phyloP scores from a whole-genome alignment of 768 basidiomycete species.

The Auriscalpium orientale region DNA sequence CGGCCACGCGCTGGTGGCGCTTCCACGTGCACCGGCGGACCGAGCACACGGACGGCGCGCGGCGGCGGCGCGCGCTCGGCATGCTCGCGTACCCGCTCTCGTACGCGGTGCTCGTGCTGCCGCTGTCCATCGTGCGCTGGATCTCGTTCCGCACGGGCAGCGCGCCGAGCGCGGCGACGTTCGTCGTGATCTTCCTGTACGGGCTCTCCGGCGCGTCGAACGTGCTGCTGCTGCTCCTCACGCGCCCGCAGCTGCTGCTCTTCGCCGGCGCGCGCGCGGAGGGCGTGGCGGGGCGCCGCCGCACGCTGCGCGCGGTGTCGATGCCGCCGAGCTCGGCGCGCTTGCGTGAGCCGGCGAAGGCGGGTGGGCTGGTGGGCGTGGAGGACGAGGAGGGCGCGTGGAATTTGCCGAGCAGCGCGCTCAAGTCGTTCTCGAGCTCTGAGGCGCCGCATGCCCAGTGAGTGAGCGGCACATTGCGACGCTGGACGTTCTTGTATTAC shows the following conservation, averaged over 20 bases:
- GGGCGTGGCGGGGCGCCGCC: no score
- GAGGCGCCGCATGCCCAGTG: not conserved
- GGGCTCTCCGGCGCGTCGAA: slow-evolving; percentile 34
- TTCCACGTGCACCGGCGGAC: slow-evolving; percentile 15
- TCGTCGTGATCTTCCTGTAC: slow-evolving; percentile 27
- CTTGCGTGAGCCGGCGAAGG: not conserved
- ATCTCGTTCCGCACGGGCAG: slow-evolving; percentile 21
- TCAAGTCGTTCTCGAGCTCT: not conserved
- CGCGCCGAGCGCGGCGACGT: slow-evolving; percentile 23
- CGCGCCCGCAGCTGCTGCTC: slow-evolving; percentile 28
- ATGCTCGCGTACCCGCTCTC: slow-evolving; percentile 31
- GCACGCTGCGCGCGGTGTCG: not conserved
- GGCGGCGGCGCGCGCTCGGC: slow-evolving; percentile 2
- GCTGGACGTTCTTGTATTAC: no score
- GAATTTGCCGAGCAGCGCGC: not conserved
- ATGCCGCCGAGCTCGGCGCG: not conserved
- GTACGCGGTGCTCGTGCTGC: slow-evolving; percentile 32
- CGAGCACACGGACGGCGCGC: slow-evolving; percentile 1
- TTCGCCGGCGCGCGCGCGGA: slow-evolving; percentile 11
- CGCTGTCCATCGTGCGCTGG: slow-evolving; percentile 35
- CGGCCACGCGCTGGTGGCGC: slow-evolving; percentile 28
- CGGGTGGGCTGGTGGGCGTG: not conserved
- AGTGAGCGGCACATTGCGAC: no score
- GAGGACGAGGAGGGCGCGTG: not conserved
- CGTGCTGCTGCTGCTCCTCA: slow-evolving; percentile 30